Base-by-base conservation (phyloP, 441 rosid genomes). In the Gossypium lobatum region DNA sequence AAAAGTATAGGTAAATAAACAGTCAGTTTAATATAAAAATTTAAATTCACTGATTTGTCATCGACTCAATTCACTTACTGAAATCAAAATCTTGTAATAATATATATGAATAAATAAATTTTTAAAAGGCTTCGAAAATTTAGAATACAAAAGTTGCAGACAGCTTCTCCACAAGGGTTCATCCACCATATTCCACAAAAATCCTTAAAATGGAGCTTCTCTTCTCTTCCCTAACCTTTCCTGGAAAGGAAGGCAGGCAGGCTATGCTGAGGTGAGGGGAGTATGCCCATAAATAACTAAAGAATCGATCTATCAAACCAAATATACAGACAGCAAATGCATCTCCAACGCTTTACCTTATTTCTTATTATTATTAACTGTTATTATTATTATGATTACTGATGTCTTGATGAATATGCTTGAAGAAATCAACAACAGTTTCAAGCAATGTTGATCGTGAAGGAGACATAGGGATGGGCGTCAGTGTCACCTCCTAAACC, bases 401-500 rank as follows among this genome's bases (percentile, higher is more conserved):
- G 75, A 53, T 31, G 26, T 68, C 65, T 25, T 21, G 73, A 80
- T 59, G 79, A 68, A 76, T 16, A 64, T 69, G 66, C 80, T 34
- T 14, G 69, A 71, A 74, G 63, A 59, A 25, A 65, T 9, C 53
- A 42, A 48, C 18, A 53, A 18, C 25, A 69, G 11, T 25, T 23
- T 88, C 80, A 89, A 63, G 74, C 80, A 68, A 91, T 76, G 80
- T 87, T 89, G 84, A 91, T 86, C 16, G 97, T 85, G 88, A 90
- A 87, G 71, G 92, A 89, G 57, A 90, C 95, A 3, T 91, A 91
- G 0, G 98, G 96, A 79, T 96, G 79, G n/a, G 89, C 28, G 72
- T 92, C 99, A 0, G 86, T 77, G 18, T 96, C 99, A 10, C 93
- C 97, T 42, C 89, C 98, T 59, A 93, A 81, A 72, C 92, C 97